Conservation (phyloP, 768 basidiomycete species). For the Amanita muscaria region DNA sequence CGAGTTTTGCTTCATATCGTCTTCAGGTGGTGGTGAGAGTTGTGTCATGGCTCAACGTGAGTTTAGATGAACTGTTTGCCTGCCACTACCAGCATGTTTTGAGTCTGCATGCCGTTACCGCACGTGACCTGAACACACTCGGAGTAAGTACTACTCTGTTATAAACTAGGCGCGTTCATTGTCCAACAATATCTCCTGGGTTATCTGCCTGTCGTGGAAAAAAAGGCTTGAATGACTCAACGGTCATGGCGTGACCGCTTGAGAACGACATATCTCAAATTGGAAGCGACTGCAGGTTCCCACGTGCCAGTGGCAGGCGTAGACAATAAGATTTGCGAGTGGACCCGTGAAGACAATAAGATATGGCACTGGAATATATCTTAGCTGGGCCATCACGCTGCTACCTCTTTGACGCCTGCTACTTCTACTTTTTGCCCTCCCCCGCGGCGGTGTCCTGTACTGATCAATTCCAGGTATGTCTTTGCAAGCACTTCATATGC, state of each 20-base stretch:
- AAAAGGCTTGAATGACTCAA: not conserved
- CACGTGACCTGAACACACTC: constrained; percentile 1
- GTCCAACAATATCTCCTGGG: no score
- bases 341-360: constrained; percentile 1
- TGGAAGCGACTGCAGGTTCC: not conserved
- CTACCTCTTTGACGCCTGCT: not conserved
- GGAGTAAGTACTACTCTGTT: no score
- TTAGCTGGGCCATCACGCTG: not conserved
- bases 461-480: no score
- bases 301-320: not conserved
- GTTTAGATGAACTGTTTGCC: not conserved
- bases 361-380: not conserved
- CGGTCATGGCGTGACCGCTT: no score
- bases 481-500: no score
- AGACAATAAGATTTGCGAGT: not conserved
- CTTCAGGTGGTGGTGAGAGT: not conserved
- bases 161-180: not conserved
- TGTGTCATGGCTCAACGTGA: constrained; percentile 1
- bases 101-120: not conserved
- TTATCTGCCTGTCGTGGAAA: not conserved
- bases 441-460: no score
- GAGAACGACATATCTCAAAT: not conserved
- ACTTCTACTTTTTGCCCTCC: not conserved
- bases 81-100: not conserved
- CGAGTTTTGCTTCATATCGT: not conserved